Evolutionary conservation across 345 rosid species (phyloP), one percentile per base, ranked within the genome.

Genomic region (Eucalyptus cloeziana): DNA sequence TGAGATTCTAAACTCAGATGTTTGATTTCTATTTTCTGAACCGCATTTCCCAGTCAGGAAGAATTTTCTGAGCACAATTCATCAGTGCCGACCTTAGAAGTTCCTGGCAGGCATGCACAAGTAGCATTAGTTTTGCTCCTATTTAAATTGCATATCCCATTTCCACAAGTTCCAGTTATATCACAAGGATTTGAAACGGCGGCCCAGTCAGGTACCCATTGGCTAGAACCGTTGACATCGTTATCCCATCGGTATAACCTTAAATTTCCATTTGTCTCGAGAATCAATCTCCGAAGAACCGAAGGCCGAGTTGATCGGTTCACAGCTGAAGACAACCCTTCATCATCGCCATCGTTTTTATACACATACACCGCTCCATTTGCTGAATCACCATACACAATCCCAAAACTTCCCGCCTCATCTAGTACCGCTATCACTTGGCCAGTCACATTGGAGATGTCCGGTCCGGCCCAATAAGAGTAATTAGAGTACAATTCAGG

Each of bases 191-290:
- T 97, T 56, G 99, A 96, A 15, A 95, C 96, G 22, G 98, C 99
- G 67, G 99, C 98, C 99, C 98, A 96, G 50, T 96, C 97, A 6
- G 98, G 90, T 3, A 96, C 96, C 98, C 98, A 97, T 86, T 93
- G 98, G 81, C 95, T 93, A 4, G 98, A 95, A 6, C 97, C 98
- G 60, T 96, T 97, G 45, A 95, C 92, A 86, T 95, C 96, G 86
- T 96, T 93, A 62, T 96, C 98, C 97, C 97, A 97, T 89, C 96
- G 91, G 89, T 97, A 97, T 69, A 97, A 76, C 85, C 98, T 92
- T 81, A 97, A 86, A 91, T 96, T 97, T 50, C 99, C 98, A 88
- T 96, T 95, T 37, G 90, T 91, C 90, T 97, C 99, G 1, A 97
- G 94, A 25, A 94, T 94, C 90, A 97, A 89, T 87, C 97, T 94